Base-by-base conservation (phyloP, 148 eudicot genomes). In the Talinum fruticosum region DNA sequence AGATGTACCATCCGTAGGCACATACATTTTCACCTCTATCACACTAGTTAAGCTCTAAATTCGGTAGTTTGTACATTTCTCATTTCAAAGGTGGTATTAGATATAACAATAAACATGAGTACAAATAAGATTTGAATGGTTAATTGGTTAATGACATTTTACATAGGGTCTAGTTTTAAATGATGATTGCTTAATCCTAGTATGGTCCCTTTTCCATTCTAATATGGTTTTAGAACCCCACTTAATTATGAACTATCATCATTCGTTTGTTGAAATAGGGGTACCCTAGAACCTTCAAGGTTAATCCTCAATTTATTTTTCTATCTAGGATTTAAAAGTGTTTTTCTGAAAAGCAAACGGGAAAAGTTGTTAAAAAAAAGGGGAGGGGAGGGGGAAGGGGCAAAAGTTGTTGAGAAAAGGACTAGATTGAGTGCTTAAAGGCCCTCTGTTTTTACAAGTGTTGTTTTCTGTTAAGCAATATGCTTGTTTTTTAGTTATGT, bases 181-280 rank as follows among this genome's bases (percentile, higher is more conserved):
- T 44, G 59, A 71, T 72, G 53, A 65, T 76, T 47, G 47, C 75
- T 36, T 66, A 72, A 81, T 72, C 57, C 49, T 36, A 12, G 41
- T 65, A 71, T 33, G 16, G 3, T 76, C 13, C 66, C 26, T 30
- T 21, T 24, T 71, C 59, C 14, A 49, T 28, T 34, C 70, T 69
- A 34, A 81, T 57, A 67, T 81, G 47, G 28, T 28, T 71, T 35
- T 21, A 49, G 33, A 71, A 35, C 59, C 83, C 76, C 79, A 65
- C 73, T 75, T 68, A 61, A 80, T 67, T 53, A 76, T 71, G 23
- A 37, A 71, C 19, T 26, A 29, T 81, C 38, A 81, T 81, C 5
- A 81, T 72, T 72, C 51, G 73, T 76, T 77, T 66, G 78, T 77
- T 77, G 69, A 73, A 73, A 72, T 21, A 72, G 53, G 64, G 72